phyloP scores from a whole-genome alignment of 73 alveolate species.

The Blepharisma japonicum region DNA sequence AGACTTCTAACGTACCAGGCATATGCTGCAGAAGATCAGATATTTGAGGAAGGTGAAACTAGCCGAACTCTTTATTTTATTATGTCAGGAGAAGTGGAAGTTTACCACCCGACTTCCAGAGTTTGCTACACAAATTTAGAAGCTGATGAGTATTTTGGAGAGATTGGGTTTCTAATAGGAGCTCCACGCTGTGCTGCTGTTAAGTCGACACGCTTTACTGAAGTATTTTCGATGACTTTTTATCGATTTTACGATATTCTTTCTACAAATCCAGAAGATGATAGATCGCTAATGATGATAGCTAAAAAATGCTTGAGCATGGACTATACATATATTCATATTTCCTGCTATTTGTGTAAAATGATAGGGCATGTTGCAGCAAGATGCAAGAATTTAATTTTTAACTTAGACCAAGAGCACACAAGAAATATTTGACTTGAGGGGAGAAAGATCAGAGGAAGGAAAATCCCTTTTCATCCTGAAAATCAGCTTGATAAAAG shows the following conservation, averaged over 20 bases:
- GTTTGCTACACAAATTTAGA: neutral
- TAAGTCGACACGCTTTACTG: neutral
- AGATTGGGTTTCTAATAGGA: constrained; percentile 15
- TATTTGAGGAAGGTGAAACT: constrained; percentile 21
- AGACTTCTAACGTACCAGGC: neutral
- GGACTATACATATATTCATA: neutral
- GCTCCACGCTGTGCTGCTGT: neutral
- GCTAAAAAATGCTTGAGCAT: neutral
- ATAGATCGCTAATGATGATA: neutral
- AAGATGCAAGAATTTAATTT: neutral
- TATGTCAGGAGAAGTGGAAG: constrained; percentile 9
- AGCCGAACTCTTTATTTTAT: constrained; percentile 2
- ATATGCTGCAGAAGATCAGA: constrained; percentile 1
- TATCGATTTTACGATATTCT: neutral
- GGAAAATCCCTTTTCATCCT: no score
- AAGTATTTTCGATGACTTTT: constrained; percentile 3
- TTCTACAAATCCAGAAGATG: neutral
- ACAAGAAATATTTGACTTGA: neutral
- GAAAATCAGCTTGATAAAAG: no score
- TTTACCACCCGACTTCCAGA: neutral
- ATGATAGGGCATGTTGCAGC: constrained; percentile 6
- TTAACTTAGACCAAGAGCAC: neutral
- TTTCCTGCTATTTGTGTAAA: constrained; percentile 8
- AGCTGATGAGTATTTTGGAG: neutral
- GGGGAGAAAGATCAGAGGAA: neutral